Evolutionary conservation across 2,329 filamentous ascomycete genomes (phyloP), one percentile per base, ranked within the genome.

Genomic region (Fusarium armeniacum): DNA sequence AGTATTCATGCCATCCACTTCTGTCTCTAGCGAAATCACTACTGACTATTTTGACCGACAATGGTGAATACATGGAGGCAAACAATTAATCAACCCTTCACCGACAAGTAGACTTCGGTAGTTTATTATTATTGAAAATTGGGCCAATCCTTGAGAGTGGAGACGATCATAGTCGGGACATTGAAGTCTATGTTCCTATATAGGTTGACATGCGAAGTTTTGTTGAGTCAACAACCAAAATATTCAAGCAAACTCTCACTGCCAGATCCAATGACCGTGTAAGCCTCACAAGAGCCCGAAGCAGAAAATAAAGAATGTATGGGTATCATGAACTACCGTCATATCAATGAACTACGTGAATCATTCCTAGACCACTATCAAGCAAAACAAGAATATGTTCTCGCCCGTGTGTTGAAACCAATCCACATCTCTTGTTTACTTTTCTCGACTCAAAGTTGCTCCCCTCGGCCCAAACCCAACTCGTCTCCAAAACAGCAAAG

Each of bases 291-390:
- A 40, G 15, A 24, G 24, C 18, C 16, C 9, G 3, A 43, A 35
- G 35, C 13, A 38, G 6, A 9, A 28, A 35, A 54, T 47, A 65
- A 66, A 62, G 72, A 73, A 71, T 58, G 58, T 58, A 44, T 54
- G 73, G 73, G 73, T 75, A 75, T 75, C 73, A 70, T 75, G 49
- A 72, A 74, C 67, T 75, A 69, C 63, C 69, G 50, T 71, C 65
- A 47, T 73, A 65, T 69, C 62, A 65, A 63, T 67, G 58, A 75
- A 65, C 62, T 73, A 65, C 69, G 69, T 75, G 41, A 72, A 69
- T 71, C 69, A 73, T 75, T 60, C 60, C 63, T 61, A 65, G 59
- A 67, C 62, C 66, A 57, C 51, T 54, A 46, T 50, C 58, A 67
- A 53, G 43, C 57, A 43, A 57, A 44, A 59, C 36, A 58, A 64